Conservation (phyloP, 2,329 filamentous ascomycete species). For the Tetracladium maxilliforme region DNA sequence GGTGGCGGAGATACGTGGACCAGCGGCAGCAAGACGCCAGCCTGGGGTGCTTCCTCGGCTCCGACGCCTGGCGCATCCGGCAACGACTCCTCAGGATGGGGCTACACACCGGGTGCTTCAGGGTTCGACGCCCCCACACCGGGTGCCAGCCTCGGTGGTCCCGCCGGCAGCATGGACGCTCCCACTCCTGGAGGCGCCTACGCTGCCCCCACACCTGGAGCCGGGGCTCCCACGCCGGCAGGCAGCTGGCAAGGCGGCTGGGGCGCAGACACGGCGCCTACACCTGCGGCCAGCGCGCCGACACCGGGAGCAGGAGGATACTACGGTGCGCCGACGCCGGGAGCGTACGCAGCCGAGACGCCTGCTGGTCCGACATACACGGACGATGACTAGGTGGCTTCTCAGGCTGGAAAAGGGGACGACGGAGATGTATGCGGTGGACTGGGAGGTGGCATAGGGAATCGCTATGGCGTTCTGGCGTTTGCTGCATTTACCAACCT, state of each 20-base stretch:
- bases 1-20: constrained; percentile 42
- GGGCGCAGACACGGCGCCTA: constrained; percentile 9
- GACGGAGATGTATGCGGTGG: no score
- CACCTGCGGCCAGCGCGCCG: constrained; percentile 8
- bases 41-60: constrained; percentile 47
- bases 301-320: constrained; percentile 22
- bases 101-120: constrained; percentile 55
- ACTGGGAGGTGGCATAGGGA: no score
- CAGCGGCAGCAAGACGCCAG: constrained; percentile 63
- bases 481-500: no score
- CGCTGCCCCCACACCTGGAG: constrained; percentile 14
- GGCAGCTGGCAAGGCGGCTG: constrained; percentile 3
- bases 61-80: constrained; percentile 53
- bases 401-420: no score
- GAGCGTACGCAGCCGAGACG: constrained; percentile 42
- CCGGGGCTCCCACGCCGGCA: constrained; percentile 2
- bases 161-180: constrained; percentile 30
- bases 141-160: constrained; percentile 38
- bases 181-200: constrained; percentile 27
- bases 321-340: constrained; percentile 48
- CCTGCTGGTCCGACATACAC: no score
- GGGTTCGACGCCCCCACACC: constrained; percentile 60
- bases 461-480: no score
- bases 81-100: constrained; percentile 39
- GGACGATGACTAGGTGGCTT: no score